Base-by-base conservation (phyloP, 768 basidiomycete species). In the Pisolithus sp. region DNA sequence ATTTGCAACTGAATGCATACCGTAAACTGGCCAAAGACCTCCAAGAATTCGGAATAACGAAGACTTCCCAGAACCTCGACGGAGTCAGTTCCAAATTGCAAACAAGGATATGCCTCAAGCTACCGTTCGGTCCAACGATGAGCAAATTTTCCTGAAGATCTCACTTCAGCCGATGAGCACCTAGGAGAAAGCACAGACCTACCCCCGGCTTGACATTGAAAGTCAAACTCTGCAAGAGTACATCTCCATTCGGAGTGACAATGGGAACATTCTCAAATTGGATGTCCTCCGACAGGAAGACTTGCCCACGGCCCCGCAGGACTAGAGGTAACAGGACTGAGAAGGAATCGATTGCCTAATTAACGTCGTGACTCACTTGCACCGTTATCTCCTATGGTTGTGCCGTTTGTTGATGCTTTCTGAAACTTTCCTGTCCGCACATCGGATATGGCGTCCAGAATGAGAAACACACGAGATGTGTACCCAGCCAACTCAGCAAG, bases 1-100 rank as follows among this genome's bases (percentile, higher is more conserved):
- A 9, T 1, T 18, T 4, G 7, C 9, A n/a, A n/a, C 3, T 42
- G 41, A 18, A 23, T 41, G 26, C 58, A 18, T 31, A 58, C 70
- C 78, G 43, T 69, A 77, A 23, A 93, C 86, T 0, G 93, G 93
- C 93, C 93, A 96, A n/a, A 97, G 78, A 20, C 93, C 94, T 21
- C 93, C 94, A 2, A 97, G 72, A 44, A 97, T 94, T n/a, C 95
- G 83, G 77, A 98, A 97, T 30, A 98, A 73, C 6, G 88, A 91
- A 0, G 88, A 90, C 65, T 93, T 95, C 18, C 90, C 90, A 57
- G 89, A 89, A 26, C 88, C 86, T 86, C 56, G 34, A 47, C 52
- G 30, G 49, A 28, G 48, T 30, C 7, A 40, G 2, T 44, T 51
- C 51, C 51, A 17, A 48, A 23, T 42, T 15, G 5, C 26, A 46